Evolutionary conservation across 192 early-diverging fungal genomes (phyloP).

Genomic region (Obelidium mucronatum): DNA sequence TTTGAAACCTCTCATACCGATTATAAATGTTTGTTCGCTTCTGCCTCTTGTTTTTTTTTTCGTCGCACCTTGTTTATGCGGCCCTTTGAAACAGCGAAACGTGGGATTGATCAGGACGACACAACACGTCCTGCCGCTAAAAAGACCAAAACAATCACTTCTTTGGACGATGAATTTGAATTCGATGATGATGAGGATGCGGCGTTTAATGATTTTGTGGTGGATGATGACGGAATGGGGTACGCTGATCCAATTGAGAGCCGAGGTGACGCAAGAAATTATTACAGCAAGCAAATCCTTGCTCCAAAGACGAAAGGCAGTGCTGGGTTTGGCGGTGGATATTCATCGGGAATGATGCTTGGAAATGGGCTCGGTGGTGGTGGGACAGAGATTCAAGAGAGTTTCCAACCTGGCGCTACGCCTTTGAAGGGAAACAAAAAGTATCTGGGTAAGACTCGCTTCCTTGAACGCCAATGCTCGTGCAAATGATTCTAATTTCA

Average conservation of each 20-base stretch:
- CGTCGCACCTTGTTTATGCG: neutral
- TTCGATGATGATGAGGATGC: slow-evolving; percentile 52
- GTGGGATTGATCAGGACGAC: slow-evolving; percentile 50
- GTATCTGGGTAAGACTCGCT: slow-evolving; percentile 50
- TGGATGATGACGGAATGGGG: slow-evolving; percentile 84
- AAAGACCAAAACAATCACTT: slow-evolving; percentile 37
- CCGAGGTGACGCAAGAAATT: slow-evolving; percentile 34
- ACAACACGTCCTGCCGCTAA: neutral
- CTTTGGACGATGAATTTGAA: slow-evolving; percentile 37
- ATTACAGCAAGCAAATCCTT: slow-evolving; percentile 44
- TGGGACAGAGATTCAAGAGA: slow-evolving; percentile 54
- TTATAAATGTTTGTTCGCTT: neutral
- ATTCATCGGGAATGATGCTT: neutral
- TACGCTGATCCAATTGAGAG: slow-evolving; percentile 60
- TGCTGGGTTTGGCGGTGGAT: neutral
- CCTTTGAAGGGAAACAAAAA: slow-evolving; percentile 48
- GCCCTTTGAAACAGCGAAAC: slow-evolving; percentile 47
- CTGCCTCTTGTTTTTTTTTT: neutral
- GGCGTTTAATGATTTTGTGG: slow-evolving; percentile 87
- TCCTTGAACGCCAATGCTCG: too few species aligned
- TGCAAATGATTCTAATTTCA: neutral
- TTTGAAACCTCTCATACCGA: neutral
- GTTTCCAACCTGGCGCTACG: slow-evolving; percentile 90
- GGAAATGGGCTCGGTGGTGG: neutral
- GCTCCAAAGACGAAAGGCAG: too few species aligned